A percentile compares a stretch with the other conserved stretches of the same genome.
Conservation (phyloP, 2,329 filamentous ascomycete species). For the Botryotinia convoluta region DNA sequence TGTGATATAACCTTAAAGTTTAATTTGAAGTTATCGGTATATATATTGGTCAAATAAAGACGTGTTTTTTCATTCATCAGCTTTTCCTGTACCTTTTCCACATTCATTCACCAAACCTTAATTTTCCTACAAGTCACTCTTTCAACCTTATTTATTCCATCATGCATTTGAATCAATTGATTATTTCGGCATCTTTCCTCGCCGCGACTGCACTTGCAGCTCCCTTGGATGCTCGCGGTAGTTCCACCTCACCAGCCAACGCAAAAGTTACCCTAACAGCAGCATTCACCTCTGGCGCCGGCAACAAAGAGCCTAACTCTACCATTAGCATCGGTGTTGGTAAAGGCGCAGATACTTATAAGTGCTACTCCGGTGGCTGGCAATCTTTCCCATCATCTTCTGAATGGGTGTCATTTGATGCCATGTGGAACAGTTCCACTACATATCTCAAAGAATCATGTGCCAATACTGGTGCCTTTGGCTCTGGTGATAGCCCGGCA, state of each 20-base stretch:
- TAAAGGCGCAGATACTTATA: constrained; percentile 31
- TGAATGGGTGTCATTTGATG: constrained; percentile 34
- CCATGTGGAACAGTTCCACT: constrained; percentile 33
- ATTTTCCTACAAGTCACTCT: background rate
- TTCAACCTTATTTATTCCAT: background rate
- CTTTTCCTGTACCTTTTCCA: background rate
- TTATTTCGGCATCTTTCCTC: background rate
- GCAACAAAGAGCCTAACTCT: constrained; percentile 25
- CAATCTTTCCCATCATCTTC: constrained; percentile 30
- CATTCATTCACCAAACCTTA: background rate
- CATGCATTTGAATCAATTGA: constrained; percentile 12
- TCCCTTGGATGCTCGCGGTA: constrained; percentile 6
- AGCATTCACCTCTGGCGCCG: constrained; percentile 24
- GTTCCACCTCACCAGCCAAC: background rate
- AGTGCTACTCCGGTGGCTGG: constrained; percentile 37
- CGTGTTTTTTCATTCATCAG: background rate
- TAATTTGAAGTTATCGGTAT: background rate
- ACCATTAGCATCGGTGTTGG: constrained; percentile 23
- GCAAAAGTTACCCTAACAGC: constrained; percentile 23
- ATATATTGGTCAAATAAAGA: background rate
- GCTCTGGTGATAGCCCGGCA: constrained; percentile 22
- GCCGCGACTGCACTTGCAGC: background rate
- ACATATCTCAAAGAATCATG: constrained; percentile 24
- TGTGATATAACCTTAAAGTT: background rate
- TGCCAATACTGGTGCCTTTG: constrained; percentile 28